Percentiles rank a stretch among this genome's conserved stretches.
Conservation (phyloP, 2,329 filamentous ascomycete species). For the Botrytis fragariae region DNA sequence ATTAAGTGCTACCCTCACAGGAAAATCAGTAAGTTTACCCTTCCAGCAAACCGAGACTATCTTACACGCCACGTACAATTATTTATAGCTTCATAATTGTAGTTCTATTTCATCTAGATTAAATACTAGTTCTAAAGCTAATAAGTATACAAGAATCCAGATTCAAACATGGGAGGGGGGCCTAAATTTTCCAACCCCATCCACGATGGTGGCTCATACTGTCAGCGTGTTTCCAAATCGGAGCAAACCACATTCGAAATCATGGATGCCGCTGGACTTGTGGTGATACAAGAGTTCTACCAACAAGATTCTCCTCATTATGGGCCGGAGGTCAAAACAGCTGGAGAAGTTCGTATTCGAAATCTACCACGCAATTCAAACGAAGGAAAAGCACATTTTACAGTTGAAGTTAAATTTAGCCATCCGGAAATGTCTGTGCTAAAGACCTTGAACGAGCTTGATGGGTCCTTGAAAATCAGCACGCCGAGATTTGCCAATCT, state of each 20-base stretch:
- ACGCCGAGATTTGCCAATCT: slow-evolving; percentile 31
- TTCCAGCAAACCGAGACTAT: too few relatives aligned
- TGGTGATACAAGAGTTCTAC: slow-evolving; percentile 29
- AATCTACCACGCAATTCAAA: slow-evolving; percentile 26
- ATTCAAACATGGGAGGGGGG: slow-evolving; percentile 4
- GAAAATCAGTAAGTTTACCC: not conserved
- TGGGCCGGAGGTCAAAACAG: slow-evolving; percentile 24
- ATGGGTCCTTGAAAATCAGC: slow-evolving; percentile 28
- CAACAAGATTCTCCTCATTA: slow-evolving; percentile 20
- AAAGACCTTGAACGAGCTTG: slow-evolving; percentile 28
- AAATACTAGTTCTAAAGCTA: not conserved
- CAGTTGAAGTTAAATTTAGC: slow-evolving; percentile 32
- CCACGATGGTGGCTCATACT: slow-evolving; percentile 28
- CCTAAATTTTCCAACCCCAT: slow-evolving; percentile 15
- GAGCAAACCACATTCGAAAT: slow-evolving; percentile 29
- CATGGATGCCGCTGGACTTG: slow-evolving; percentile 26
- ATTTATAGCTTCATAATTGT: too few relatives aligned
- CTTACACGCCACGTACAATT: not conserved
- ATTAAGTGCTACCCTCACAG: not conserved
- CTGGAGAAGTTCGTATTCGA: slow-evolving; percentile 33
- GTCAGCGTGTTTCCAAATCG: slow-evolving; percentile 25
- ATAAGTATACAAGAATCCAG: not conserved
- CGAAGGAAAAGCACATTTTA: slow-evolving; percentile 29
- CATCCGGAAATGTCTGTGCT: slow-evolving; percentile 27
- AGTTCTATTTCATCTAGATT: not conserved